A percentile compares a stretch with the other conserved stretches of the same genome.
Conservation (phyloP, 768 basidiomycete genomes). For the Lactarius evosmus region DNA sequence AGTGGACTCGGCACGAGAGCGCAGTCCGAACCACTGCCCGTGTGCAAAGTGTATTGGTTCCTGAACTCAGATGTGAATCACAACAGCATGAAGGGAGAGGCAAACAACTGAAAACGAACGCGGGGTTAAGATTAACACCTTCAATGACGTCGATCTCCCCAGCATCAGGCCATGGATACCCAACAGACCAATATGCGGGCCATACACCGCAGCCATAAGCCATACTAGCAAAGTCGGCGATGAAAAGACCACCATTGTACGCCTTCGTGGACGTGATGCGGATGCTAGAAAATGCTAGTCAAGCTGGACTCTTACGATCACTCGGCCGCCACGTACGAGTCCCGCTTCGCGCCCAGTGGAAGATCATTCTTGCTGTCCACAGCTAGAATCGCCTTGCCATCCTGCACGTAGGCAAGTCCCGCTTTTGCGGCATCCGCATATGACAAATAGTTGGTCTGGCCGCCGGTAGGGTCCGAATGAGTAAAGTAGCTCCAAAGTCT, state of each 20-base stretch:
- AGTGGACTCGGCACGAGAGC: neutral
- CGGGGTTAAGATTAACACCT: neutral
- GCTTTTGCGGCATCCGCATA: constrained; percentile 5
- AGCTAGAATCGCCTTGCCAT: constrained; percentile 8
- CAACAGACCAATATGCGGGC: constrained; percentile 33
- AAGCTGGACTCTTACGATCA: neutral
- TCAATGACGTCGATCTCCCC: constrained; percentile 41
- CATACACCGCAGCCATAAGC: constrained; percentile 34
- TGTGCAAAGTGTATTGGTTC: constrained; percentile 20
- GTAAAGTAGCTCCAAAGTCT: constrained; percentile 14
- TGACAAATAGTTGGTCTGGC: constrained; percentile 11
- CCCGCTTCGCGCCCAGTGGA: neutral
- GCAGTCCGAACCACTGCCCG: neutral
- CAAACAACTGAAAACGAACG: neutral
- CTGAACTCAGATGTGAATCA: neutral
- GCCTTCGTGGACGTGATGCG: constrained; percentile 33
- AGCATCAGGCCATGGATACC: constrained; percentile 29
- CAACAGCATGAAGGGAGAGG: neutral
- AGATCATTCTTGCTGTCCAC: constrained; percentile 20
- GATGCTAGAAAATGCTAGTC: constrained; percentile 26
- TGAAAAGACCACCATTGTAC: constrained; percentile 34
- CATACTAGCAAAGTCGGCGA: constrained; percentile 34
- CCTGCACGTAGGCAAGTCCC: constrained; percentile 16
- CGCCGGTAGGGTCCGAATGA: constrained; percentile 1
- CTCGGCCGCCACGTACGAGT: constrained; percentile 16